Conservation (phyloP, 2,329 filamentous ascomycete genomes). For the Pestalotiopsis sp. region DNA sequence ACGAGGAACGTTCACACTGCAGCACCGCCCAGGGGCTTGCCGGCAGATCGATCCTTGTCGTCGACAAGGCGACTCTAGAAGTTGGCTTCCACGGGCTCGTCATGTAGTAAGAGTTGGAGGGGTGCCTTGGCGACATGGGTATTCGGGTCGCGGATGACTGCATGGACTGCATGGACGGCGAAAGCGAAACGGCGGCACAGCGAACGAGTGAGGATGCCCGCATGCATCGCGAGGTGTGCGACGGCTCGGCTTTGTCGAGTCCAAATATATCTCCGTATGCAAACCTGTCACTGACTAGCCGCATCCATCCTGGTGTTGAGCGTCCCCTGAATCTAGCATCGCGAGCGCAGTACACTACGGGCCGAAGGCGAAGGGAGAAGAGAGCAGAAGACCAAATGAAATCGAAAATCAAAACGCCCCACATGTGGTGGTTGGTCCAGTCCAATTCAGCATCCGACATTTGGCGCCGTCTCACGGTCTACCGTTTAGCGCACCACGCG, state of each 20-base stretch:
- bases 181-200: not conserved
- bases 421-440: not conserved
- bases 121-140: not conserved
- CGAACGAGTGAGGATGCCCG: not conserved
- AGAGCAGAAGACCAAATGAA: not conserved
- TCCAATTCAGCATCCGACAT: not conserved
- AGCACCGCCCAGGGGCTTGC: not conserved
- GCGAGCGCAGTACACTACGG: not conserved
- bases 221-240: not conserved
- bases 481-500: slow-evolving; percentile 5
- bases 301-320: too few species aligned
- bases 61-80: too few species aligned
- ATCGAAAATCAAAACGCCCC: not conserved
- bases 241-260: not conserved
- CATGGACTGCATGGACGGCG: not conserved
- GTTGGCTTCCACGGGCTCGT: too few species aligned
- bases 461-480: not conserved
- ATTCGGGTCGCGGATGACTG: not conserved
- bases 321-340: not conserved
- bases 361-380: not conserved
- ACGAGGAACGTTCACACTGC: not conserved
- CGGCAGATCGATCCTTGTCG: not conserved
- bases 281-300: not conserved
- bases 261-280: not conserved
- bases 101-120: not conserved